These are phyloP conservation scores for Suillus weaverae DNA, from an alignment of 768 basidiomycete genomes.

Conservation along the genomic window DNA sequence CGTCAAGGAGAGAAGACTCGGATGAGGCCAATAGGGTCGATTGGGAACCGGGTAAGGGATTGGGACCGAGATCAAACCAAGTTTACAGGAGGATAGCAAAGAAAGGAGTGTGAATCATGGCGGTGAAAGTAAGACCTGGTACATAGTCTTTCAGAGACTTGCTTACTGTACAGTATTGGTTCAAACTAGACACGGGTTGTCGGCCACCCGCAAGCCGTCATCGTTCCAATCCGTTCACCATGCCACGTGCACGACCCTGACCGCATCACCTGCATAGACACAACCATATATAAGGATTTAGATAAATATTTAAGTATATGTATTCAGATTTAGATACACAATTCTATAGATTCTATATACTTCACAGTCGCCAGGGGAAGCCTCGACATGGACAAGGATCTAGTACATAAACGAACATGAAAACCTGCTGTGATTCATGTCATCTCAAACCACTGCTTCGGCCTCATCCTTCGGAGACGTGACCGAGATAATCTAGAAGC, in stretches of 20 bases:
- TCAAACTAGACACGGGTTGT: neutral
- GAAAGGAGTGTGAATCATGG: neutral
- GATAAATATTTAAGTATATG: neutral
- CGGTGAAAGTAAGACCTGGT: neutral
- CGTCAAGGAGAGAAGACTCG: neutral
- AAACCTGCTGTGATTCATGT: neutral
- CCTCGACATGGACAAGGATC: neutral
- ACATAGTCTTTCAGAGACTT: neutral
- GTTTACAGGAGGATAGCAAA: neutral
- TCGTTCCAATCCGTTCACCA: neutral
- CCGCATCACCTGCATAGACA: no score
- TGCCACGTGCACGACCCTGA: neutral
- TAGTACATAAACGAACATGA: neutral
- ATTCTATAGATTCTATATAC: neutral
- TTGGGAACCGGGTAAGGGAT: neutral
- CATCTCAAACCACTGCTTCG: neutral
- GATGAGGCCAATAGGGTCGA: neutral
- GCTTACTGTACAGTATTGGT: no score
- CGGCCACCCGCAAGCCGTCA: neutral
- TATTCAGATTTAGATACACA: neutral
- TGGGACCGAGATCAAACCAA: neutral
- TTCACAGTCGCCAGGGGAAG: neutral
- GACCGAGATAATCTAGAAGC: constrained; percentile 46
- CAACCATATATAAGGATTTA: neutral
- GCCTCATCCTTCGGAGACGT: constrained; percentile 17